These are phyloP conservation scores for Thymus mandschuricus DNA, from an alignment of 257 asterid genomes.

Conservation along the genomic window DNA sequence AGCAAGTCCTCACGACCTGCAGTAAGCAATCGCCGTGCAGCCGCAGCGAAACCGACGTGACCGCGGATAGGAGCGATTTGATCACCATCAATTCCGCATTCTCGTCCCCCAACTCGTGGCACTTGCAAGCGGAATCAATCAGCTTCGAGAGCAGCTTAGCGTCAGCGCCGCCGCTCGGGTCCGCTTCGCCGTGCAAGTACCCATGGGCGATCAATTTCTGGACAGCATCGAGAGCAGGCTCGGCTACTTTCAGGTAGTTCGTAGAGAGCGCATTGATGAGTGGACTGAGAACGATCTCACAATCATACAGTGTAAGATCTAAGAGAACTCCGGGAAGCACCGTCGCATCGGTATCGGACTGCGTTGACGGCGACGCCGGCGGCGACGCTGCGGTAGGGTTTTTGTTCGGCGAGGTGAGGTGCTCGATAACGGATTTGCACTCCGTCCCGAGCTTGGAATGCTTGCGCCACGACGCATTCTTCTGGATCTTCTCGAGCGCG, in stretches of 20 bases:
- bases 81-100: slow-evolving; percentile 75
- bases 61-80: slow-evolving; percentile 83
- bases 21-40: slow-evolving; percentile 91
- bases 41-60: slow-evolving; percentile 76
- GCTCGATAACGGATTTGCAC: slow-evolving; percentile 88
- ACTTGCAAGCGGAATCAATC: slow-evolving; percentile 82
- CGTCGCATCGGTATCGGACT: slow-evolving; percentile 53
- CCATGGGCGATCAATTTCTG: slow-evolving; percentile 92
- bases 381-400: slow-evolving; percentile 55
- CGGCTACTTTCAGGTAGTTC: slow-evolving; percentile 71
- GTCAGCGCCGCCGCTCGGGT: slow-evolving; percentile 76
- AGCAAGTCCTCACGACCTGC: slow-evolving; percentile 90
- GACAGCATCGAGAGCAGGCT: slow-evolving; percentile 90
- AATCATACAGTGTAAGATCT: slow-evolving; percentile 70
- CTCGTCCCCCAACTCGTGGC: slow-evolving; percentile 89
- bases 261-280: slow-evolving; percentile 69
- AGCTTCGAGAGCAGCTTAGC: slow-evolving; percentile 66
- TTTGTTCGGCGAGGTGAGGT: slow-evolving; percentile 57
- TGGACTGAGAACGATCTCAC: slow-evolving; percentile 78
- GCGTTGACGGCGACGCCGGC: slow-evolving; percentile 56
- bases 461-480: slow-evolving; percentile 94
- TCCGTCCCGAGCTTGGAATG: slow-evolving; percentile 85
- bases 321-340: slow-evolving; percentile 72
- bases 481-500: slow-evolving; percentile 83
- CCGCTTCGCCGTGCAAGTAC: slow-evolving; percentile 85